Conservation (phyloP, 2,329 filamentous ascomycete genomes). For the Epichloe sibirici region DNA sequence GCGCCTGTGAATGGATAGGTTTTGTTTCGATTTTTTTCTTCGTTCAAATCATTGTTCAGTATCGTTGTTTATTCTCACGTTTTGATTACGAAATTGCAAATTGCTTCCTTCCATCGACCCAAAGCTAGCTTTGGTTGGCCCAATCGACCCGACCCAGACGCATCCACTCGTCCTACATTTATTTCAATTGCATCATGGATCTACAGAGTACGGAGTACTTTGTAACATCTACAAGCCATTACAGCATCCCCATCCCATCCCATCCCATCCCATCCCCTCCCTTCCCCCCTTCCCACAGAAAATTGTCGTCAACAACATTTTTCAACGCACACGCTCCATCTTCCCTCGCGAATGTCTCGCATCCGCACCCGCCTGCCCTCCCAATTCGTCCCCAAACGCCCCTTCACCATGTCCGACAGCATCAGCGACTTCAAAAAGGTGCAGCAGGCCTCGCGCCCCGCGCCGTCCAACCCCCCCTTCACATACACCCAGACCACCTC, state of each 20-base stretch:
- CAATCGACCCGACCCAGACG: not conserved
- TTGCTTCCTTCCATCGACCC: not conserved
- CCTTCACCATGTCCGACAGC: constrained; percentile 13
- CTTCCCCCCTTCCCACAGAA: not conserved
- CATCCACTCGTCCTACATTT: not conserved
- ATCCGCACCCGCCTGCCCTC: not conserved
- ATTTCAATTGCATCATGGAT: not conserved
- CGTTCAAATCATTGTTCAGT: not conserved
- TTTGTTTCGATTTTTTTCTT: not conserved
- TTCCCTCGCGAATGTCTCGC: not conserved
- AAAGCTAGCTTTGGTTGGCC: not conserved
- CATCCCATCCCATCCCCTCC: too few relatives aligned
- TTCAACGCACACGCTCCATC: not conserved
- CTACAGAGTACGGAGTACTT: not conserved
- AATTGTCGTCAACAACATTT: not conserved
- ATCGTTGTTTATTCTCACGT: too few relatives aligned
- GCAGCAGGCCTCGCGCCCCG: constrained; percentile 55
- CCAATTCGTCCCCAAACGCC: not conserved
- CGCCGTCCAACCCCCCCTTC: constrained; percentile 42
- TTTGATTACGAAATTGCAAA: not conserved
- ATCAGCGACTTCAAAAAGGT: constrained; percentile 59
- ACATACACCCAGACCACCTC: constrained; percentile 50
- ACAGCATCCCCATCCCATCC: not conserved
- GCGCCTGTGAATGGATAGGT: not conserved
- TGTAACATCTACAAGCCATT: not conserved